Evolutionary conservation across 1,284 basidiomycete genomes (phyloP), one percentile per base, ranked within the genome.

Genomic region (Bondarzewia mesenterica): DNA sequence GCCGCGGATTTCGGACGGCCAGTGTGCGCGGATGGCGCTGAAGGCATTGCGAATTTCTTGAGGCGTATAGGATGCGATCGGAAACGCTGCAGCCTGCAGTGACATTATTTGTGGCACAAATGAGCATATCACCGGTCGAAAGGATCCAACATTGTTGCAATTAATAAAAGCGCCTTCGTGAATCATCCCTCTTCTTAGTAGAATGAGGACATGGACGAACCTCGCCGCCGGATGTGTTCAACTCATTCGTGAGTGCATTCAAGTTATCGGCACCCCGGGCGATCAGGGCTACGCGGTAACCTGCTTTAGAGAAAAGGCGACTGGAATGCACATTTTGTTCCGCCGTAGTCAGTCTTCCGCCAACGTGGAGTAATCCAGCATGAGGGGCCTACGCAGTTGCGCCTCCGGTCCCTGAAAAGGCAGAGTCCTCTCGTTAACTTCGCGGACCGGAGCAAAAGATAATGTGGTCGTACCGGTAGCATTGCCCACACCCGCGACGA

Each of bases 281-380:
- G 42, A 89, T 71, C 42, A 89, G 63, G 0, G 85, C 85, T 36
- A 89, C 72, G 38, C 72, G 75, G 57, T 85, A 89, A 1, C 85
- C 85, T 29, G 75, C 64, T 58, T 77, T 77, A 4, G 80, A 71
- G 53, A 85, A 85, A 12, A 80, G 54, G 40, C 78, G 80, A 18
- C 83, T 86, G 50, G 15, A 47, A 21, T 18, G 29, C 4, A 53
- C 29, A 43, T 48, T n/a, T 49, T 41, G 10, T 21, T 27, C 32
- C 14, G n/a, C n/a, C n/a, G n/a, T n/a, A n/a, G n/a, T n/a, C n/a
- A n/a, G n/a, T n/a, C n/a, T n/a, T n/a, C n/a, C n/a, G n/a, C n/a
- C n/a, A n/a, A n/a, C n/a, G n/a, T n/a, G n/a, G n/a, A n/a, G n/a
- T n/a, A n/a, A n/a, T n/a, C n/a, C n/a, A n/a, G n/a, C n/a, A n/a